Evolutionary conservation across 176 grass and related monocot species (phyloP).

Genomic region (Ensete glaucum): DNA sequence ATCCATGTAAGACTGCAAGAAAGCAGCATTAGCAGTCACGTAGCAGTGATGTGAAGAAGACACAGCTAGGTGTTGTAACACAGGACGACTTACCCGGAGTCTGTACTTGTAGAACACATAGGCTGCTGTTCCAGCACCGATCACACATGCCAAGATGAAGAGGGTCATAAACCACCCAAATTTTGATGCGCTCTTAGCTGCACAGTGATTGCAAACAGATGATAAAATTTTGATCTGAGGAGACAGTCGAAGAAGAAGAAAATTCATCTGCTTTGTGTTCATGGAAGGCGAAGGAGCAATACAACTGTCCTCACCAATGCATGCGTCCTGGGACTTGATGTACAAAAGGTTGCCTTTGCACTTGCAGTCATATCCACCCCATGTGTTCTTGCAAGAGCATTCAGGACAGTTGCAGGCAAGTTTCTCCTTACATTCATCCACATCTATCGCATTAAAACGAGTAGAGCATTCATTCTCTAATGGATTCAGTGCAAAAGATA

Average conservation of each 20-base stretch:
- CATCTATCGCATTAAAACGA: conserved; percentile 30
- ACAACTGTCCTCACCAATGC: conserved; percentile 36
- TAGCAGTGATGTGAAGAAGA: too few species aligned
- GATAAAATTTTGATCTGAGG: background rate
- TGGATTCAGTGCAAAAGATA: background rate
- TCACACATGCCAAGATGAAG: conserved; percentile 53
- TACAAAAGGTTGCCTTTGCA: conserved; percentile 54
- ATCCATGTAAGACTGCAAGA: conserved; percentile 74
- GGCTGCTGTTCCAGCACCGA: conserved; percentile 36
- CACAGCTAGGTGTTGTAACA: background rate
- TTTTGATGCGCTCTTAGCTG: conserved; percentile 48
- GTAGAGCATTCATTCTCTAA: background rate
- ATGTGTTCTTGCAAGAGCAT: conserved; percentile 74
- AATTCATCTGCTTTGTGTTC: background rate
- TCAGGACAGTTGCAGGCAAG: conserved; percentile 54
- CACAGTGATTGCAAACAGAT: background rate
- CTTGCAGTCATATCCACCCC: conserved; percentile 76
- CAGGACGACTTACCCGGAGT: conserved; percentile 48
- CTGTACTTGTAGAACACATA: conserved; percentile 92
- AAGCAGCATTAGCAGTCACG: too few species aligned
- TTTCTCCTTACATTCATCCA: conserved; percentile 74
- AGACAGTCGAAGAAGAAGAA: background rate
- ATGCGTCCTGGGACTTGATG: conserved; percentile 66
- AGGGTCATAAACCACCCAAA: conserved; percentile 35
- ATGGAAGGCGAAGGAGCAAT: background rate